Evolutionary conservation across 345 rosid species (phyloP), one percentile per base, ranked within the genome.

Genomic region (Psidium guajava): DNA sequence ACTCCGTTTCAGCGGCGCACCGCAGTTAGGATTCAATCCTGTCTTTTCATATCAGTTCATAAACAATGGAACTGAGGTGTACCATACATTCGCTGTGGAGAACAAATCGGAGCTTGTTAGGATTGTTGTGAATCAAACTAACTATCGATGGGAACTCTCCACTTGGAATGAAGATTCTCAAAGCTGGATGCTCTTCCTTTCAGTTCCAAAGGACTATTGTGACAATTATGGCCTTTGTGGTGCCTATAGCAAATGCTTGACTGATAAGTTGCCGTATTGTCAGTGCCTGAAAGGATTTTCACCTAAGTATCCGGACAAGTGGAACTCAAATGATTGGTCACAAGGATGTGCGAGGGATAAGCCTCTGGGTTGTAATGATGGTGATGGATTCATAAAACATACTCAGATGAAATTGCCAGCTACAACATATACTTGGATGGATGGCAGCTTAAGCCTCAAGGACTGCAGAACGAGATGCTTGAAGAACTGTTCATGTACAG

Each of bases 231-330:
- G 86, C 22, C 22, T 74, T 14, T 88, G 92, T 54, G 91, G 92
- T 55, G 86, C 64, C 27, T 74, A 91, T 51, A 85, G 13, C 5
- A 87, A 85, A 40, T 85, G 86, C 86, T 6, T 32, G 53, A 74
- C 51, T 3, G 54, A 55, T 28, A 56, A 47, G 44, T 36, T 85
- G 42, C 82, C 80, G 9, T 87, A 81, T 51, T 77, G 90, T 83
- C 85, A 89, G n/a, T 93, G 95, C 83, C 80, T 88, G 58, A 58
- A 85, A 18, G 92, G 94, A 9, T 93, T 93, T 59, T 32, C 77
- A n/a, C 89, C 94, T 3, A 86, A 18, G 52, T 84, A 85, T 28
- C 88, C 44, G 2, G 82, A 87, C 14, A 87, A 86, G 20, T 89
- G 91, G 93, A 81, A 61, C 59, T 73, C 85, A 13, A 55, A 86